Percentiles rank a stretch among this genome's conserved stretches.
Evolutionary conservation across 2,329 filamentous ascomycete genomes (phyloP).

Genomic region (Peltaster fructicola): DNA sequence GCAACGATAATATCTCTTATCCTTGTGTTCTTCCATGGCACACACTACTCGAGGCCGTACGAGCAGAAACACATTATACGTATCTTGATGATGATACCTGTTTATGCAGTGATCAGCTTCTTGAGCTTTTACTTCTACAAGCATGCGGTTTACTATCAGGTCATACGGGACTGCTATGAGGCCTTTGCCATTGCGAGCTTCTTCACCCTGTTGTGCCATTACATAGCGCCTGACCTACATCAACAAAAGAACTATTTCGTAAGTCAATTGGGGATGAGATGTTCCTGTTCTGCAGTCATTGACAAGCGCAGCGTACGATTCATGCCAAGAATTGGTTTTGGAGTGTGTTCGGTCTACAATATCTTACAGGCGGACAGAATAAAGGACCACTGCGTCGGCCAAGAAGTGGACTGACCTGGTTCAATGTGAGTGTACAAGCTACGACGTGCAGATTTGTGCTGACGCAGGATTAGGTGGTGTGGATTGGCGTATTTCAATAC

Average conservation of each 20-base stretch:
- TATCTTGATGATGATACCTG: conserved; percentile 73
- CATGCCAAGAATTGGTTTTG: conserved; percentile 55
- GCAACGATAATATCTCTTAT: conserved; percentile 34
- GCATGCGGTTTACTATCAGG: conserved; percentile 63
- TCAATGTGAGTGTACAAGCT: conserved; percentile 41
- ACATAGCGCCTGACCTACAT: conserved; percentile 60
- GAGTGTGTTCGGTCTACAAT: conserved; percentile 53
- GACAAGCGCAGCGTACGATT: too few relatives aligned
- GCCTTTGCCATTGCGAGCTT: conserved; percentile 78
- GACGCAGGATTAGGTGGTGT: conserved; percentile 40
- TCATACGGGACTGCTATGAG: conserved; percentile 73
- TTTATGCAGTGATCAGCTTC: conserved; percentile 60
- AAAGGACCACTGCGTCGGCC: conserved; percentile 55
- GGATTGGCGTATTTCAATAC: conserved; percentile 72
- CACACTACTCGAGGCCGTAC: conserved; percentile 40
- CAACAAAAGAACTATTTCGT: conserved; percentile 71
- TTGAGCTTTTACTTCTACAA: conserved; percentile 58
- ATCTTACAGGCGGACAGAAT: conserved; percentile 49
- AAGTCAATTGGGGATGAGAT: too few relatives aligned
- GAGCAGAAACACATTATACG: conserved; percentile 61
- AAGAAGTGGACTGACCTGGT: conserved; percentile 70
- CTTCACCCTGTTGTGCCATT: conserved; percentile 67
- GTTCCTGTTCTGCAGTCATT: too few relatives aligned
- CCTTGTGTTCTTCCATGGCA: conserved; percentile 39
- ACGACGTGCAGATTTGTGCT: conserved; percentile 5